Evolutionary conservation across 768 basidiomycete species (phyloP).

Genomic region (Stropharia rugosoannulata): DNA sequence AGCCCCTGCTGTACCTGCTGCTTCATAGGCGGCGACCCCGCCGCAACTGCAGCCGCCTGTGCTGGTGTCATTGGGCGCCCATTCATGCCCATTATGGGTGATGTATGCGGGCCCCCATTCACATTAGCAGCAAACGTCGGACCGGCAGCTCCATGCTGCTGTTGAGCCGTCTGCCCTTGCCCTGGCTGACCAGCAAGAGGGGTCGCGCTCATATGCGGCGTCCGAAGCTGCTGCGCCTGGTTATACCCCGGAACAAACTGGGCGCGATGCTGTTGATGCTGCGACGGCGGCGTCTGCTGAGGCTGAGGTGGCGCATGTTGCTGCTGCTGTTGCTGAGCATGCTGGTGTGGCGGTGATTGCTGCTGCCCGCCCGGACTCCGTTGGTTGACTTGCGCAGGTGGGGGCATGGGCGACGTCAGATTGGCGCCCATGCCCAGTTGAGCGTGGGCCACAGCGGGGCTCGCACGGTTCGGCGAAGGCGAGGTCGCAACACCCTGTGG

Average conservation of each 20-base stretch:
- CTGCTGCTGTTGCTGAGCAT: constrained; percentile 11
- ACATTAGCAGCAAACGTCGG: too few species aligned
- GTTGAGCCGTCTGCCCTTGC: not conserved
- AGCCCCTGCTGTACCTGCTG: constrained; percentile 4
- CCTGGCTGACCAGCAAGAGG: not conserved
- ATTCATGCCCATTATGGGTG: not conserved
- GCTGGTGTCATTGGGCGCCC: not conserved
- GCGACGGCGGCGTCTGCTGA: constrained; percentile 3
- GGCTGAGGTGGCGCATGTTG: too few species aligned
- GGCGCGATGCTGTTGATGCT: constrained; percentile 13
- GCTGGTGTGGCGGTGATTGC: constrained; percentile 13
- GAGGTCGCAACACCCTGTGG: constrained; percentile 16
- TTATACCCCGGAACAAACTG: constrained; percentile 30
- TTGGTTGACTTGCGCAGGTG: constrained; percentile 24
- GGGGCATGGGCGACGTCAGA: constrained; percentile 21
- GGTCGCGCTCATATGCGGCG: not conserved
- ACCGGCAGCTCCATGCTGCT: not conserved
- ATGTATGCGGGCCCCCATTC: not conserved
- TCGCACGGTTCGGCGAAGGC: constrained; percentile 29
- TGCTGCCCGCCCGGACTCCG: constrained; percentile 14
- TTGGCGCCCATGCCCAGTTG: constrained; percentile 20
- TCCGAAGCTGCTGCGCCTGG: constrained; percentile 31
- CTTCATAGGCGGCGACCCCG: constrained; percentile 5
- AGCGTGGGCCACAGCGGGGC: constrained; percentile 35
- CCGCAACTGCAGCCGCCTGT: not conserved